Conservation (phyloP, 768 basidiomycete genomes). For the Baorangia bicolor region DNA sequence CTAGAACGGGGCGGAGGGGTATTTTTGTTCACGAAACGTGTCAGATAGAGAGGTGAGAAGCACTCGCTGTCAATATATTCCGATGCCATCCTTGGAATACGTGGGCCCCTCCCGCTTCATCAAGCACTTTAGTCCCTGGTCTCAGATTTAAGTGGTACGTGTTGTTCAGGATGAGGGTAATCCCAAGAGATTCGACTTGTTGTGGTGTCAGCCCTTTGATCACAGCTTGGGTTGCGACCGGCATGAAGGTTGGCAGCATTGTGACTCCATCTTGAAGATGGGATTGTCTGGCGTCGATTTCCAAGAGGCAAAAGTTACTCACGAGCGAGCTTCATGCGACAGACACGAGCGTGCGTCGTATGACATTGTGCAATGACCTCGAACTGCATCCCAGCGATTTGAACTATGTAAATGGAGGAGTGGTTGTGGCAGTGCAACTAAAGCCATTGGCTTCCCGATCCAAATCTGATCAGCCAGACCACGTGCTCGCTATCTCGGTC, state of each 20-base stretch:
- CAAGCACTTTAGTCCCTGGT: constrained; percentile 73
- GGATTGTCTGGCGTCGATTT: constrained; percentile 1
- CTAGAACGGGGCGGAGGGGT: constrained; percentile 34
- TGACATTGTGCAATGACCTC: constrained; percentile 78
- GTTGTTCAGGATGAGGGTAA: constrained; percentile 85
- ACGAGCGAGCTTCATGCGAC: constrained; percentile 84
- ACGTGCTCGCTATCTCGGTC: too few relatives aligned
- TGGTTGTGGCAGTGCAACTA: constrained; percentile 15
- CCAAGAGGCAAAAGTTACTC: constrained; percentile 26
- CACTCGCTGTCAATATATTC: constrained; percentile 77
- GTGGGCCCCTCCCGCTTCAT: constrained; percentile 82
- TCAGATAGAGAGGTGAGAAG: not conserved
- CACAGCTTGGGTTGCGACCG: constrained; percentile 88
- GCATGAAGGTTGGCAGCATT: constrained; percentile 90
- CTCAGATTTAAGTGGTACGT: constrained; percentile 89
- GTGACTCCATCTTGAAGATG: constrained; percentile 65
- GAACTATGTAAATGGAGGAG: not conserved
- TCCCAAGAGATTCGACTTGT: constrained; percentile 77
- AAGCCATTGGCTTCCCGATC: constrained; percentile 1
- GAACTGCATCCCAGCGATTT: constrained; percentile 60
- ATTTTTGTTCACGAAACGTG: not conserved
- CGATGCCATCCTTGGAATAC: constrained; percentile 85
- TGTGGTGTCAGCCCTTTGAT: constrained; percentile 89
- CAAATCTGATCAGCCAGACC: not conserved
- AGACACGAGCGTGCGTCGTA: constrained; percentile 81